Base-by-base conservation (phyloP, 805 yeast genomes). In the Saturnispora besseyi region DNA sequence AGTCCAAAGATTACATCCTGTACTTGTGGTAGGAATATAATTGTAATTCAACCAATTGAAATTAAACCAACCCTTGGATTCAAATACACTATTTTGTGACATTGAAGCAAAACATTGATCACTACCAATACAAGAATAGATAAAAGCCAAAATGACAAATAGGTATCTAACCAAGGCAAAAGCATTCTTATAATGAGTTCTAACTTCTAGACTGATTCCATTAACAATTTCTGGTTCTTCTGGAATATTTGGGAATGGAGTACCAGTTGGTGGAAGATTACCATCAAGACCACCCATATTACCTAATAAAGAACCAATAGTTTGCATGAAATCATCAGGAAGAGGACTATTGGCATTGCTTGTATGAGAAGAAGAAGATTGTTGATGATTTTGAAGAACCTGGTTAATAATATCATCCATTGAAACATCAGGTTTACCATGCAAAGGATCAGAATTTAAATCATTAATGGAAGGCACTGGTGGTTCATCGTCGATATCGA, bases 301-400 rank as follows among this genome's bases (percentile, higher is more conserved):
- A 30, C 54, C 48, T 21, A 63, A 41, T 15, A 62, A 45, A 3
- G 64, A 56, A 1, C 62, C 55, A 61, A 63, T 55, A 2, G 59
- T 57, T 29, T 61, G 62, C 64, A 63, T 60, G 44, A 63, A 59
- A 43, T 64, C 65, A 18, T 59, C 59, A 24, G 63, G 64, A n/a
- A 56, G 44, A 10, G 55, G 46, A 15, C 46, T 51, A 7, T 21
- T 18, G 18, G 26, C 34, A 11, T 21, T 18, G n/a, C 15, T 22
- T 8, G 40, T 18, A 8, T 21, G 26, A 21, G 41, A 12, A 4
- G 33, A 34, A 6, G 41, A 28, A 12, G 34, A 32, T 31, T 26
- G 36, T 7, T 47, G 46, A 18, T 41, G 50, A 32, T n/a, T 32
- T 32, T 9, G 55, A 29, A 57, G 37, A n/a, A 56, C 51, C 22